Conservation (phyloP, 164 flowering plant genomes). For the Stephania cephalantha region DNA sequence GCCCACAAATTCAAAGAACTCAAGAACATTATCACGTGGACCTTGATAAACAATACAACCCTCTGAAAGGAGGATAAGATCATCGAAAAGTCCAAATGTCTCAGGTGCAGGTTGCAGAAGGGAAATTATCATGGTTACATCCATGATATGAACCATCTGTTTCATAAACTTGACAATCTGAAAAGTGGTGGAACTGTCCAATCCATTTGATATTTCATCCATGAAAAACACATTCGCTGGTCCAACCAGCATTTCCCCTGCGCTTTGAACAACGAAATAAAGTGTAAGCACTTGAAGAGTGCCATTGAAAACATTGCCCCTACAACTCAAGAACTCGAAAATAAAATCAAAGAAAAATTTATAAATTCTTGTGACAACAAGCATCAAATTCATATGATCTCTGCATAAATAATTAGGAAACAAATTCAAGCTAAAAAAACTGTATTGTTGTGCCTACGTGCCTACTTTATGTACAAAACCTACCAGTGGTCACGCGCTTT, state of each 20-base stretch:
- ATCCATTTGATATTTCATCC: constrained; percentile 52
- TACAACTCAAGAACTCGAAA: not conserved
- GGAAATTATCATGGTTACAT: constrained; percentile 54
- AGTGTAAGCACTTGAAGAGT: not conserved
- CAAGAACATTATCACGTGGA: constrained; percentile 36
- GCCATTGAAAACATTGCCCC: not conserved
- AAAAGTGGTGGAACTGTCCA: constrained; percentile 72
- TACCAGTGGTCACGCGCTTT: constrained; percentile 53
- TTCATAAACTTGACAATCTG: constrained; percentile 50
- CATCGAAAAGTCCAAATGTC: constrained; percentile 62
- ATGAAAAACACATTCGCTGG: constrained; percentile 39
- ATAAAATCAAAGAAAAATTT: not conserved
- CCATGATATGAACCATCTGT: constrained; percentile 59
- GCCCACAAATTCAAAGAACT: constrained; percentile 49
- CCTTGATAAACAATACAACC: constrained; percentile 52
- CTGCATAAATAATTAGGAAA: not conserved
- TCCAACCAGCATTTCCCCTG: constrained; percentile 73
- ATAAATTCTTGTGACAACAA: not conserved
- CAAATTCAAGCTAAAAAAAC: not conserved
- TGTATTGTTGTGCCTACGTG: not conserved
- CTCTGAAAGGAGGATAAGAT: constrained; percentile 48
- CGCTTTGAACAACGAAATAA: constrained; percentile 1
- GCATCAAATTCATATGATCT: not conserved
- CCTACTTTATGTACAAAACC: not conserved
- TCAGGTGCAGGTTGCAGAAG: constrained; percentile 70